Base-by-base conservation (phyloP, 495 filamentous ascomycete genomes). In the Symbiotaphrina buchneri region DNA sequence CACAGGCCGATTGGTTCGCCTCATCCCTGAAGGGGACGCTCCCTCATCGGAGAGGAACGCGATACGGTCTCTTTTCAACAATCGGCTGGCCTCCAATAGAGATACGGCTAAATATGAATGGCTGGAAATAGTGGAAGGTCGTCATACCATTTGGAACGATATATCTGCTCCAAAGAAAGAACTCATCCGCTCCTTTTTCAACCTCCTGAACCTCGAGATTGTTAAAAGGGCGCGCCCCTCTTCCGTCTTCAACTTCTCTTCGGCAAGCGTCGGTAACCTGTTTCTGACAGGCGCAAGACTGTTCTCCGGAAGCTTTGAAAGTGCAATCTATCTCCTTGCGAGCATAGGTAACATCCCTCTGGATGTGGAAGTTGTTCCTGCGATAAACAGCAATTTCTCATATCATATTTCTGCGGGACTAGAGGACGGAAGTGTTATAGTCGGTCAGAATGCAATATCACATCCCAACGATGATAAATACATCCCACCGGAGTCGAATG, bases 371-470 rank as follows among this genome's bases (percentile, higher is more conserved):
- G 79, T 92, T 1, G 68, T 94, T 2, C 85, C 85, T 0, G 81
- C 81, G 14, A 81, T 95, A 43, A 85, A 92, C 54, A 77, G 71
- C 31, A 94, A 92, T 48, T 90, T 91, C 52, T 73, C 80, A 2
- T 75, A 90, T 42, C 85, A 95, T 49, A 95, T 95, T 46, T 75
- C 71, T 11, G 87, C 82, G 2, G 75, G 74, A 0, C 58, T 94
- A 0, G 58, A 54, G 26, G 61, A 94, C 47, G 76, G 78, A 4
- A 72, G 66, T 10, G 52, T 68, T n/a, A 87, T 95, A 39, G 72
- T 74, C 0, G 85, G 85, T 1, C 87, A 95, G 43, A 92, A 92
- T 49, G 71, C 71, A 42, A 95, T 95, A 46, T 79, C 71, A 7
- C 87, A 95, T 45, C 85, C 85, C 1, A 69, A 66, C 34, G 62